These are phyloP conservation scores for Dothideomycetes sp. DNA, from an alignment of 2,329 filamentous ascomycete species.

Conservation along the genomic window DNA sequence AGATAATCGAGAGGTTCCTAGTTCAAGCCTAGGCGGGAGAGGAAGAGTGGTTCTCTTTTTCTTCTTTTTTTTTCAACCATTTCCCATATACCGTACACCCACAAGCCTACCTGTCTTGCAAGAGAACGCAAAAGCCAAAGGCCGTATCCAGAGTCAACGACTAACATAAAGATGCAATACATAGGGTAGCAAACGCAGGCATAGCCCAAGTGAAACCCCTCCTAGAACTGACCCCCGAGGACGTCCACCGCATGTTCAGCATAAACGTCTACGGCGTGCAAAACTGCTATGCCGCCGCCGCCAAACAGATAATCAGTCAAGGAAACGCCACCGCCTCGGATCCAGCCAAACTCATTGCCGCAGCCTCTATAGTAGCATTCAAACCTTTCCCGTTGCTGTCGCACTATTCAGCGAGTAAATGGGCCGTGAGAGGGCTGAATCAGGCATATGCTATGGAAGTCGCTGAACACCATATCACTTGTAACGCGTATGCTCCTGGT, in stretches of 20 bases:
- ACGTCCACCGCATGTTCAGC: constrained; percentile 49
- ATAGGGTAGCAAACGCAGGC: constrained; percentile 50
- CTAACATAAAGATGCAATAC: not conserved
- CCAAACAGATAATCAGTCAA: constrained; percentile 54
- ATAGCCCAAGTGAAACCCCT: constrained; percentile 47
- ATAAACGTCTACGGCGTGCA: constrained; percentile 56
- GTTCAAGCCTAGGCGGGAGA: constrained; percentile 9
- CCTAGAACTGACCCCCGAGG: constrained; percentile 46
- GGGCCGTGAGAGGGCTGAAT: constrained; percentile 54
- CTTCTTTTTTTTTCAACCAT: not conserved
- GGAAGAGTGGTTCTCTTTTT: not conserved
- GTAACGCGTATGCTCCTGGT: constrained; percentile 56
- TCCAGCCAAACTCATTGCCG: constrained; percentile 37
- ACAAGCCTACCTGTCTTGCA: too few species aligned
- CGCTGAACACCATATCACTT: constrained; percentile 52
- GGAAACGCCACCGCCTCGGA: constrained; percentile 30
- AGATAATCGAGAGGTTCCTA: constrained; percentile 7
- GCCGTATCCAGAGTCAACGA: too few species aligned
- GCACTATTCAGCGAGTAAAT: constrained; percentile 56
- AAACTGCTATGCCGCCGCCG: constrained; percentile 53
- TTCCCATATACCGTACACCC: constrained; percentile 1
- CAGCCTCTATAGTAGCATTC: constrained; percentile 44
- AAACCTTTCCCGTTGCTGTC: constrained; percentile 48
- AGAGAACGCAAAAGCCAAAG: too few species aligned
- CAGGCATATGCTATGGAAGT: constrained; percentile 58